Conservation (phyloP, 768 basidiomycete species). For the Boletellus ananiceps region DNA sequence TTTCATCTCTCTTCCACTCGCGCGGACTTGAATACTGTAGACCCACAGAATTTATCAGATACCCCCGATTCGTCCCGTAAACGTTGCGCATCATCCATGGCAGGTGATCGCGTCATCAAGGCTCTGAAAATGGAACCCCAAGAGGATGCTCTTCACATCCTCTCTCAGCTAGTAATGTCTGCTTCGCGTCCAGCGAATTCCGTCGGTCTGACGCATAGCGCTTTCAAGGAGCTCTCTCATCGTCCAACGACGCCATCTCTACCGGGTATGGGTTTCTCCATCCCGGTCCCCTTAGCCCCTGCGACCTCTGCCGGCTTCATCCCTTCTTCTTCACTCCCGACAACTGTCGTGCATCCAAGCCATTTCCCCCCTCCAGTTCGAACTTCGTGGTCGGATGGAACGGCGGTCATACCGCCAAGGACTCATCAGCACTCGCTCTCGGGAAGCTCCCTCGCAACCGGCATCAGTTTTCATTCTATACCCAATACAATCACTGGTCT, state of each 20-base stretch:
- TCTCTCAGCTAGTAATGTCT: slow-evolving; percentile 20
- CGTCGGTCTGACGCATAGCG: slow-evolving; percentile 18
- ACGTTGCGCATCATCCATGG: slow-evolving; percentile 47
- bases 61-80: slow-evolving; percentile 43
- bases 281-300: slow-evolving; percentile 20
- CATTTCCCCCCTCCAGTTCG: slow-evolving; percentile 26
- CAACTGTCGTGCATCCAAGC: slow-evolving; percentile 18
- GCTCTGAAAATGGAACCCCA: slow-evolving; percentile 47
- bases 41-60: slow-evolving; percentile 27
- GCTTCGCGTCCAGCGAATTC: slow-evolving; percentile 34
- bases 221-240: slow-evolving; percentile 24
- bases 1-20: slow-evolving; percentile 15
- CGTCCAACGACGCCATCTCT: slow-evolving; percentile 14
- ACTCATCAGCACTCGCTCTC: slow-evolving; percentile 32
- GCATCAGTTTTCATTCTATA: slow-evolving; percentile 31
- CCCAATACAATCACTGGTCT: slow-evolving; percentile 28
- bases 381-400: slow-evolving; percentile 29
- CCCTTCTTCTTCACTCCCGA: slow-evolving; percentile 19
- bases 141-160: slow-evolving; percentile 35
- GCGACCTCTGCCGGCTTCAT: slow-evolving; percentile 20
- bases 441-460: slow-evolving; percentile 24
- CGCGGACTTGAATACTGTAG: slow-evolving; percentile 16
- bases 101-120: slow-evolving; percentile 42
- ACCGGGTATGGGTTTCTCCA: slow-evolving; percentile 16
- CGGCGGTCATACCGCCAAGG: slow-evolving; percentile 25